phyloP scores from a whole-genome alignment of 768 basidiomycete genomes.

The Podaxis rugospora region DNA sequence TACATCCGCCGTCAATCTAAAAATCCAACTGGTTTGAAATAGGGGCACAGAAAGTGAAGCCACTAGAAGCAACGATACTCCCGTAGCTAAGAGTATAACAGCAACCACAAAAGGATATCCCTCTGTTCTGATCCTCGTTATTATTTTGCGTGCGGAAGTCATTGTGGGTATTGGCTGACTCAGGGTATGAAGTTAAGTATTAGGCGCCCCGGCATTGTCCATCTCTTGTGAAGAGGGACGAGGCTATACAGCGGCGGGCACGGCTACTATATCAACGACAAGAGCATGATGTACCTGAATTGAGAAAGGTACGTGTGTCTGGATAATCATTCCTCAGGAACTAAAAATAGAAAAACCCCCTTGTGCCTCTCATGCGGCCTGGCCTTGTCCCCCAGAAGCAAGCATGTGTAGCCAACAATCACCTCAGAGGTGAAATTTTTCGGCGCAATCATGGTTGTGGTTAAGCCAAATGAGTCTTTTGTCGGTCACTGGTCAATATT shows the following conservation, averaged over 20 bases:
- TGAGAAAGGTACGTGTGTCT: not conserved
- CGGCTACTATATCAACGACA: not conserved
- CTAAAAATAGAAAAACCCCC: not conserved
- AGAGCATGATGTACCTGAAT: not conserved
- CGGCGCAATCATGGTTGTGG: too few species aligned
- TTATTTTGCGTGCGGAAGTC: not conserved
- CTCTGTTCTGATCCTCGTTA: not conserved
- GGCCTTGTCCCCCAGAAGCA: too few species aligned
- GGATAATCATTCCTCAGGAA: not conserved
- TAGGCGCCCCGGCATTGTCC: not conserved
- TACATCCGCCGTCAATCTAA: constrained; percentile 1
- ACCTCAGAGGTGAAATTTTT: too few species aligned
- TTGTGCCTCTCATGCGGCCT: not conserved
- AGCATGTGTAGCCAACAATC: too few species aligned
- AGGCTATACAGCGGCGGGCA: not conserved
- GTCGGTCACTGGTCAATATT: too few species aligned
- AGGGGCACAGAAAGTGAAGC: constrained; percentile 2
- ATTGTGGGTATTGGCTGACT: not conserved
- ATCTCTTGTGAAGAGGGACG: not conserved
- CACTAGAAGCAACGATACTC: not conserved
- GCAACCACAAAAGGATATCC: not conserved
- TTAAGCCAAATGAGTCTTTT: too few species aligned
- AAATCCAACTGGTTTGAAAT: not conserved
- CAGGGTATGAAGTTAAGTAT: not conserved
- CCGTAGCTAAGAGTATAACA: not conserved